These are phyloP conservation scores for Carpinus fangiana DNA, from an alignment of 306 rosid species.

Conservation along the genomic window DNA sequence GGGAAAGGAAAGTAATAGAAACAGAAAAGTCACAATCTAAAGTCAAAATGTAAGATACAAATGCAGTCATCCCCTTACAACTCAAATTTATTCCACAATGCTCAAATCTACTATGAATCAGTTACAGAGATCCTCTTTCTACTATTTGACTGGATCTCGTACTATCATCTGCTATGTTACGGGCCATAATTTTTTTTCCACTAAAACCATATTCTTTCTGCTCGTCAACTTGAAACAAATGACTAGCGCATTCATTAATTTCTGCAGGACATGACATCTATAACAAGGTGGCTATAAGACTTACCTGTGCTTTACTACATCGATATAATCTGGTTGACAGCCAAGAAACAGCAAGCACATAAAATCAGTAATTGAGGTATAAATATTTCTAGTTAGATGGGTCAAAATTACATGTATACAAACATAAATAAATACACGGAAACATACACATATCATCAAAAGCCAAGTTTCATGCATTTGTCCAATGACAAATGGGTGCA, in stretches of 20 bases:
- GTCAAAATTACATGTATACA: too few relatives aligned
- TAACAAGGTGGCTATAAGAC: neutral
- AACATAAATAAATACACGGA: neutral
- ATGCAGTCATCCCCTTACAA: neutral
- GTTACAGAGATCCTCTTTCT: neutral
- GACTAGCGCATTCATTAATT: neutral
- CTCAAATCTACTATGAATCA: neutral
- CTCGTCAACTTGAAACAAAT: slow-evolving; percentile 14
- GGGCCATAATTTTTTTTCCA: neutral
- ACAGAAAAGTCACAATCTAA: slow-evolving; percentile 23
- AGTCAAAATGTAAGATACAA: slow-evolving; percentile 9
- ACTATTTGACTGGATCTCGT: neutral
- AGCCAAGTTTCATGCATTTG: neutral
- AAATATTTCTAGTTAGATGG: too few relatives aligned
- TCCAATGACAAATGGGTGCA: neutral
- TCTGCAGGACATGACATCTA: slow-evolving; percentile 6
- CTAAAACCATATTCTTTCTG: slow-evolving; percentile 11
- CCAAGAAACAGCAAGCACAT: neutral
- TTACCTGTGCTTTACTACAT: neutral
- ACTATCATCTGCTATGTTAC: neutral
- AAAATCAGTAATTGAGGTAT: neutral
- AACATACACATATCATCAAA: neutral
- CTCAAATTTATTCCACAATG: neutral
- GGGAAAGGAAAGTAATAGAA: neutral
- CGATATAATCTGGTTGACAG: neutral